Percentiles rank a stretch among this genome's conserved stretches.
Evolutionary conservation across 768 basidiomycete genomes (phyloP).

Genomic region (Suillus subalutaceus): DNA sequence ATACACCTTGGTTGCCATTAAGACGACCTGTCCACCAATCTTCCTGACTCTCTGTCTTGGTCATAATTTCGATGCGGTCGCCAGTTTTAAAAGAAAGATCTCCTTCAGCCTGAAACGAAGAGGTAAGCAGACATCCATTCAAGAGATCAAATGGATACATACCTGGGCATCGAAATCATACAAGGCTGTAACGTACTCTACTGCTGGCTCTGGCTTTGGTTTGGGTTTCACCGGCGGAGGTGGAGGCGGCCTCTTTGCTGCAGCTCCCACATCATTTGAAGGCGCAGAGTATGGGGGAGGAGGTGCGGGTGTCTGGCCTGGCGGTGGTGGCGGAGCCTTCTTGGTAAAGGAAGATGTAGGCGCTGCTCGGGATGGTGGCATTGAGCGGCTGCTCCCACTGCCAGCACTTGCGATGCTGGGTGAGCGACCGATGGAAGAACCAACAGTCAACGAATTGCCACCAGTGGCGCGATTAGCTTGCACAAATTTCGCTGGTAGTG

Average conservation of each 20-base stretch:
- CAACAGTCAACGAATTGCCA: constrained; percentile 36
- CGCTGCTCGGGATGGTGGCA: constrained; percentile 26
- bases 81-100: constrained; percentile 90
- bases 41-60: constrained; percentile 78
- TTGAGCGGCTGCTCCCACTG: constrained; percentile 25
- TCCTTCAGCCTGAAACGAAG: constrained; percentile 70
- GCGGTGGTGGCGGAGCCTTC: constrained; percentile 44
- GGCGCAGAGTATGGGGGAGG: constrained; percentile 47
- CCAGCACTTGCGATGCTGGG: constrained; percentile 28
- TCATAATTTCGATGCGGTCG: constrained; percentile 88
- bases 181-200: constrained; percentile 85
- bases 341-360: constrained; percentile 37
- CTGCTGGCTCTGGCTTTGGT: constrained; percentile 64
- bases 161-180: constrained; percentile 96
- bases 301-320: constrained; percentile 39
- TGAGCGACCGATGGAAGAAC: constrained; percentile 39
- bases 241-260: constrained; percentile 80
- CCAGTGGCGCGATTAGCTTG: constrained; percentile 49
- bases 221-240: constrained; percentile 92
- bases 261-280: constrained; percentile 25
- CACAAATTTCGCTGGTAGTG: constrained; percentile 62
- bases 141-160: constrained; percentile 19
- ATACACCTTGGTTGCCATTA: constrained; percentile 83
- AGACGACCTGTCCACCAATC: constrained; percentile 98
- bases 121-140: not conserved